Evolutionary conservation across 345 rosid genomes (phyloP), one percentile per base, ranked within the genome.

Genomic region (Hevea brasiliensis): DNA sequence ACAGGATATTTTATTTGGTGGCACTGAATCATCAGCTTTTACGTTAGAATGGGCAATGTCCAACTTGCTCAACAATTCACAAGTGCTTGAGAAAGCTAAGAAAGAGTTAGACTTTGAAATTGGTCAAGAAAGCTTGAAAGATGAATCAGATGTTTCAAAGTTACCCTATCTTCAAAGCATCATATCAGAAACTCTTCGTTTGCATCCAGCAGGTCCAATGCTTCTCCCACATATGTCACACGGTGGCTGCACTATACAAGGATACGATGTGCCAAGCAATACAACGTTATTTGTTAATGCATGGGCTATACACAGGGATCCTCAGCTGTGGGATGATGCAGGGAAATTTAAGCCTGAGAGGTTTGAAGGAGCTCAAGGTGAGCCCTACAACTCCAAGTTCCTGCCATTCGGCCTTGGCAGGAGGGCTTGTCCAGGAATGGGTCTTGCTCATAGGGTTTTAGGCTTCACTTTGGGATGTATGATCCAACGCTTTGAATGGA

Each of bases 401-500:
- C 6, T 69, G 63, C 72, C 63, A n/a, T 69, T 69, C n/a, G 72
- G 72, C 18, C 5, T 54, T 0, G 76, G 76, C 17, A 55, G 71
- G 24, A 65, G 71, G 61, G 61, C 76, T 11, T 73, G 76, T 45
- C 76, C 76, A 13, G 71, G 76, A 11, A 62, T 54, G 64, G 71
- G 56, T 32, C 42, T 73, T 20, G 71, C 71, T 13, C 18, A 56
- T 18, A 59, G 70, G 9, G 54, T 73, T n/a, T 15, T 73, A 11
- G 63, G 68, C 26, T 56, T 73, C 27, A 60, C 69, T 11, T 0
- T 73, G 27, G 76, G 76, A 0, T 55, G 56, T 11, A 40, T 73
- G 76, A 41, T 65, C 44, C 76, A 73, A 0, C 65, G 76, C 63
- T 73, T 73, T 47, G 76, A 73, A 27, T 73, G 76, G 76, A 21